phyloP scores from a whole-genome alignment of 2,329 filamentous ascomycete genomes.

The Epichloe sibirici region DNA sequence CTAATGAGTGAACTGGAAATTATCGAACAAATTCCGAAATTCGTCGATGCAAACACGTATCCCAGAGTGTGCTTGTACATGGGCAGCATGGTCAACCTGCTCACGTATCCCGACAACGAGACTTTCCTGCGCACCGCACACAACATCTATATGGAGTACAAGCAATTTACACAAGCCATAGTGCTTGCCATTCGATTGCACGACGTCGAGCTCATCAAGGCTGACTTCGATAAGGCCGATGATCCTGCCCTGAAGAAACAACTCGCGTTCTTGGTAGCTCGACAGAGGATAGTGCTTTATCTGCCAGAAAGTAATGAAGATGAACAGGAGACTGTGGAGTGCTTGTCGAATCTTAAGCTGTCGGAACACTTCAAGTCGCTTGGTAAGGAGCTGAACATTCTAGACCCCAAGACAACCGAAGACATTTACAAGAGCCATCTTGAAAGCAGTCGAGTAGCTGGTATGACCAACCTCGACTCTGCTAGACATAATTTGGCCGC shows the following conservation, averaged over 20 bases:
- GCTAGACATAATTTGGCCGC: constrained; percentile 91
- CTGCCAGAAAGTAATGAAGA: constrained; percentile 54
- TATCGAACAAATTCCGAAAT: constrained; percentile 80
- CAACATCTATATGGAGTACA: constrained; percentile 85
- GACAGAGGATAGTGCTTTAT: constrained; percentile 79
- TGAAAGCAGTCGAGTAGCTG: constrained; percentile 85
- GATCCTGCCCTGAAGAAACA: constrained; percentile 84
- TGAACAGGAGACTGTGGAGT: constrained; percentile 65
- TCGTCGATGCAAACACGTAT: constrained; percentile 90
- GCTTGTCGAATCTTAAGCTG: constrained; percentile 75
- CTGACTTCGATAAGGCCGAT: constrained; percentile 66
- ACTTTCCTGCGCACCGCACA: constrained; percentile 88
- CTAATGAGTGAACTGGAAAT: constrained; percentile 95
- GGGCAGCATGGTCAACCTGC: constrained; percentile 95
- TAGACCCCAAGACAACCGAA: constrained; percentile 92
- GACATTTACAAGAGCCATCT: constrained; percentile 99
- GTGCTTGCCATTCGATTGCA: constrained; percentile 89
- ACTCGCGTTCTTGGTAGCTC: constrained; percentile 81
- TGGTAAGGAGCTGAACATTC: constrained; percentile 89
- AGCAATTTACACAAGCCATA: constrained; percentile 87
- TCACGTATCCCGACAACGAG: constrained; percentile 96
- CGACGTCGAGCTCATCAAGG: constrained; percentile 68
- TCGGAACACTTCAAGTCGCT: constrained; percentile 88
- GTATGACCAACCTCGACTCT: constrained; percentile 89
- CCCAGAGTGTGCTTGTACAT: constrained; percentile 91